A percentile compares a stretch with the other conserved stretches of the same genome.
These are phyloP conservation scores for Tuctoria greenei DNA, from an alignment of 176 grass and related monocot genomes.

Conservation along the genomic window DNA sequence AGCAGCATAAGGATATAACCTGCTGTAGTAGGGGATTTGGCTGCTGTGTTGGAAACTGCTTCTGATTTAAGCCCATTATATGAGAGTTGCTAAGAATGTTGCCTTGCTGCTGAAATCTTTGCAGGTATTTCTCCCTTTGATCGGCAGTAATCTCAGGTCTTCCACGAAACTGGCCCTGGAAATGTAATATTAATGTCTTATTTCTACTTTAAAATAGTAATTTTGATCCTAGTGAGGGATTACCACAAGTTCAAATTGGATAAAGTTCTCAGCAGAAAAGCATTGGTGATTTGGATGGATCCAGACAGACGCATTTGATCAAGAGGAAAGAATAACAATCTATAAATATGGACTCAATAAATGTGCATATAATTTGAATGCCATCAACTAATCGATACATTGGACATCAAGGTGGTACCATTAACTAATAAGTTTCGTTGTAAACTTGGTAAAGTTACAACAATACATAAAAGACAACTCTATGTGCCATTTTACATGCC, in stretches of 20 bases:
- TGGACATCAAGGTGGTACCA: background rate
- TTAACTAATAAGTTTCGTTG: background rate
- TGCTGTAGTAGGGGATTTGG: constrained; percentile 85
- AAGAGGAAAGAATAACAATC: constrained; percentile 29
- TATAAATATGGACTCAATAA: background rate
- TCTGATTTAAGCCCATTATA: constrained; percentile 64
- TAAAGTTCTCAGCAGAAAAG: background rate
- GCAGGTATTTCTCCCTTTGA: constrained; percentile 84
- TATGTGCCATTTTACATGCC: background rate
- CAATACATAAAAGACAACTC: background rate
- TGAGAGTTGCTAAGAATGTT: constrained; percentile 56
- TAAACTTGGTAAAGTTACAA: background rate
- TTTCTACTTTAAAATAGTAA: constrained; percentile 9
- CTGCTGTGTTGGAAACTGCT: constrained; percentile 75
- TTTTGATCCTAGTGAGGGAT: background rate
- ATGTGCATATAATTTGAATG: background rate
- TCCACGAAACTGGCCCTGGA: constrained; percentile 64
- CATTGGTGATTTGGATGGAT: constrained; percentile 16
- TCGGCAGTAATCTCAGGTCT: constrained; percentile 81
- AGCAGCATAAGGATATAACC: constrained; percentile 40
- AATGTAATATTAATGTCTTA: constrained; percentile 14
- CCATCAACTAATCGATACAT: background rate
- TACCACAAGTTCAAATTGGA: constrained; percentile 9
- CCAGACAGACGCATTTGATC: background rate
- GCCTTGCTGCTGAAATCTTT: constrained; percentile 75